These are phyloP conservation scores for Pythium coloratum DNA, from an alignment of 352 stramenopile genomes.

Conservation along the genomic window DNA sequence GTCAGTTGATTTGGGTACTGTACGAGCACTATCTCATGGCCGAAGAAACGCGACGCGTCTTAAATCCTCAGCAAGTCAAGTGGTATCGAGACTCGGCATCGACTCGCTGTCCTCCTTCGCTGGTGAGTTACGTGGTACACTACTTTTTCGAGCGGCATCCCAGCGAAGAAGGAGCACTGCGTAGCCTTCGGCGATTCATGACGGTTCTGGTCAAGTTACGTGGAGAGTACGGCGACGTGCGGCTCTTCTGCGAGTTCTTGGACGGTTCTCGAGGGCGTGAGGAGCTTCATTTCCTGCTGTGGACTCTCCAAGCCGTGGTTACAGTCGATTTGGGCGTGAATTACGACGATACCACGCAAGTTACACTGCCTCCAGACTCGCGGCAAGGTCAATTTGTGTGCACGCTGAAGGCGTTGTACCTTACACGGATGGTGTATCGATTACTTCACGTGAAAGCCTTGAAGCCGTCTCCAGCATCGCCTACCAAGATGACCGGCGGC, in stretches of 20 bases:
- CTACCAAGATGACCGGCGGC: neutral
- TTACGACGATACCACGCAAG: conserved; percentile 33
- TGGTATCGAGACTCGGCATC: conserved; percentile 10
- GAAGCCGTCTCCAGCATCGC: conserved; percentile 19
- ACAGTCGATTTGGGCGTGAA: conserved; percentile 45
- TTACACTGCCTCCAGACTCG: neutral
- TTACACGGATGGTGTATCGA: conserved; percentile 50
- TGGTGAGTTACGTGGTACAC: conserved; percentile 42
- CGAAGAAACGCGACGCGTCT: conserved; percentile 35
- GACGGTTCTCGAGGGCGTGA: conserved; percentile 36
- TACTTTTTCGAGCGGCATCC: conserved; percentile 57
- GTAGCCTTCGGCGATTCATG: conserved; percentile 40
- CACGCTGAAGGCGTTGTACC: conserved; percentile 51
- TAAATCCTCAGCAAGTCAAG: neutral
- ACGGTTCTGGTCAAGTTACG: conserved; percentile 35
- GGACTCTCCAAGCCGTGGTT: conserved; percentile 52
- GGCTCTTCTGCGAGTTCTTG: conserved; percentile 62
- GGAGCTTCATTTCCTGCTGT: conserved; percentile 57
- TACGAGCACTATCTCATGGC: conserved; percentile 63
- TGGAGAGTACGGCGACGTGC: conserved; percentile 33
- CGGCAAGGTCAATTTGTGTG: conserved; percentile 34
- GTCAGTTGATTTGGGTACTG: conserved; percentile 52
- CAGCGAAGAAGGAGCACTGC: conserved; percentile 33
- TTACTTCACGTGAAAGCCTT: conserved; percentile 40
- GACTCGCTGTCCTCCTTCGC: neutral